Base-by-base conservation (phyloP, 2,329 filamentous ascomycete species). In the Colletotrichum agaves region DNA sequence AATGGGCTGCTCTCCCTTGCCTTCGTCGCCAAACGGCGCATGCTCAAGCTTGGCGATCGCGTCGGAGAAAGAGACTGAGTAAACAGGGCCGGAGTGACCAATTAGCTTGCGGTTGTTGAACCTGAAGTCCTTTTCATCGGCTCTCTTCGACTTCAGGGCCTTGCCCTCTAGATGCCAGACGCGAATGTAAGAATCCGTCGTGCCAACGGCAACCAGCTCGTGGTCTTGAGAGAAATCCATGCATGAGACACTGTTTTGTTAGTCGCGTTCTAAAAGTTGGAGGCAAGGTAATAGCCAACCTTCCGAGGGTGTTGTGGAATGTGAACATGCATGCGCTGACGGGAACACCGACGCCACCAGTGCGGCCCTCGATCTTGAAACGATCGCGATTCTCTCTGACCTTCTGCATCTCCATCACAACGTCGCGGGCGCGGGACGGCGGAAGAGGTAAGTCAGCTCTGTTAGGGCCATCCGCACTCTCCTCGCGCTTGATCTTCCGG, bases 291-390 rank as follows among this genome's bases (percentile, higher is more conserved):
- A 12, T 5, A 7, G 78, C 88, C 83, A 81, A 94, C 93, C 89
- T 92, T 78, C 97, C 94, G 70, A 94, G 90, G 0, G 93, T 97
- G 78, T 99, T 99, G 83, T 99, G 96, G 75, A 98, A 97, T 0
- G 96, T 99, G 77, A 97, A 98, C 92, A 98, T 98, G 83, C 93
- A 96, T 23, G 97, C 91, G 74, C 94, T 97, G 67, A 98, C 85
- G 27, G 90, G 90, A 61, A 93, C 89, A 13, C 94, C 93, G 57
- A 94, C 87, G 8, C 94, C 95, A 15, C 93, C 93, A 12, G 92
- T 95, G 37, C 92, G 88, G 19, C 90, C 89, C 67, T 97, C 93
- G 64, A 98, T 95, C 75, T 89, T 91, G 78, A 98, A 97, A 17
- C 95, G 88, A 74, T 98, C 95, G 21, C 96, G 90, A 74, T 97